phyloP scores from a whole-genome alignment of 1,284 basidiomycete species.

The Puccinia sorghi region DNA sequence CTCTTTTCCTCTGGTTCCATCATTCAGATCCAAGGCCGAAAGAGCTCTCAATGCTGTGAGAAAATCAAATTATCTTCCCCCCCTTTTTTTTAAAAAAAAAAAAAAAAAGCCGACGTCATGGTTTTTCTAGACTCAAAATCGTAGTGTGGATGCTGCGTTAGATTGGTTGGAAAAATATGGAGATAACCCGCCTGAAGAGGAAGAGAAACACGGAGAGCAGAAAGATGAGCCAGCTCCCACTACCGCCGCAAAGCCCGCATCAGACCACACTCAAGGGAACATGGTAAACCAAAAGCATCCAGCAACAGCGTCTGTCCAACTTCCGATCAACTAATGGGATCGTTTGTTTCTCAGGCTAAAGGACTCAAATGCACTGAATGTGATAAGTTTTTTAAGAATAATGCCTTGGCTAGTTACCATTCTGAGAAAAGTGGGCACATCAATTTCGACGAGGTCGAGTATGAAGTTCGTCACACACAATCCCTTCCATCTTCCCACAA shows the following conservation, averaged over 20 bases:
- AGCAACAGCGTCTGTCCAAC: no score
- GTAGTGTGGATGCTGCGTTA: conserved; percentile 17
- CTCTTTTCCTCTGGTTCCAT: not conserved
- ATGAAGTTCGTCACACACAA: conserved; percentile 67
- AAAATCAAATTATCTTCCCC: no score
- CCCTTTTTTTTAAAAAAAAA: no score
- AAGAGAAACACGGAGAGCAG: conserved; percentile 3
- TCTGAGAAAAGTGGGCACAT: conserved; percentile 93
- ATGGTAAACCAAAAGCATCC: not conserved
- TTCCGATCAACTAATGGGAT: no score
- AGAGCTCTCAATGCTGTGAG: conserved; percentile 17
- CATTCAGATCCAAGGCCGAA: not conserved
- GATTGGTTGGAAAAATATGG: conserved; percentile 33
- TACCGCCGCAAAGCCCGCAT: not conserved
- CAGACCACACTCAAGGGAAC: not conserved
- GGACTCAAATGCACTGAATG: conserved; percentile 38
- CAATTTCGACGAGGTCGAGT: conserved; percentile 74
- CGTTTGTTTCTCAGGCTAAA: not conserved
- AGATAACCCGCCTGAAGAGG: not conserved
- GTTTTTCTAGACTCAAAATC: conserved; percentile 19
- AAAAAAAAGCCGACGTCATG: no score
- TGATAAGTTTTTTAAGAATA: conserved; percentile 64
- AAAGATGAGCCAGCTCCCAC: not conserved
- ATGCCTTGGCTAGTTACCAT: conserved; percentile 86
- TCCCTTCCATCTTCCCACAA: not conserved